phyloP scores from a whole-genome alignment of 169 alveolate species.

The Plasmodium chabaudi region DNA sequence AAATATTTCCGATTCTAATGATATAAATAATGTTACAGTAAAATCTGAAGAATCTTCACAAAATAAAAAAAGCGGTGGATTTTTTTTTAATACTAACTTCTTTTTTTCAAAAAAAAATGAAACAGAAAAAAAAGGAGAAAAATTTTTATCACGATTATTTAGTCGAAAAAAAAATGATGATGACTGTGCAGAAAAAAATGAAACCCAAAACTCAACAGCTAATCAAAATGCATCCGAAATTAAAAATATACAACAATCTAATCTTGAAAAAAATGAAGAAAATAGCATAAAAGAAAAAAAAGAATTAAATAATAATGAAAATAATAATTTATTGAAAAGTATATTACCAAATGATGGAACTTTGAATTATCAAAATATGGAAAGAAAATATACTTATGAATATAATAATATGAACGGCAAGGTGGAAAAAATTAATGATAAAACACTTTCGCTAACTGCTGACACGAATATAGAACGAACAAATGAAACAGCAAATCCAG shows the following conservation, averaged over 20 bases:
- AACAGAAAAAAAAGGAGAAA: no score
- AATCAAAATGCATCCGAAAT: background rate
- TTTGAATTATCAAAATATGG: background rate
- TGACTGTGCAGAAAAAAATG: background rate
- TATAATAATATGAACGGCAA: background rate
- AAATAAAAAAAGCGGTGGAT: no score
- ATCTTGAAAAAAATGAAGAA: background rate
- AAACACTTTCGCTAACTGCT: background rate
- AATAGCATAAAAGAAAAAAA: background rate
- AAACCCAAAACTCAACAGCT: background rate
- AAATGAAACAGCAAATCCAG: no score
- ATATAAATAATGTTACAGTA: no score
- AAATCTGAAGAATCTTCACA: no score
- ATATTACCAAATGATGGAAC: conserved; percentile 7
- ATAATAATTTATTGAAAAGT: conserved; percentile 8
- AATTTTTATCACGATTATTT: no score
- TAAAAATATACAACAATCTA: background rate
- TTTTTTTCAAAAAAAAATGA: no score
- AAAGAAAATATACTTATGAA: background rate
- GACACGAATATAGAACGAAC: no score
- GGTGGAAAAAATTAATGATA: background rate
- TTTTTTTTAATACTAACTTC: no score
- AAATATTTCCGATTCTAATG: no score
- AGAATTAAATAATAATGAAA: background rate
- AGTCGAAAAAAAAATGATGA: background rate